Evolutionary conservation across 2,329 filamentous ascomycete genomes (phyloP).

Genomic region (Alternaria hordeiaustralica): DNA sequence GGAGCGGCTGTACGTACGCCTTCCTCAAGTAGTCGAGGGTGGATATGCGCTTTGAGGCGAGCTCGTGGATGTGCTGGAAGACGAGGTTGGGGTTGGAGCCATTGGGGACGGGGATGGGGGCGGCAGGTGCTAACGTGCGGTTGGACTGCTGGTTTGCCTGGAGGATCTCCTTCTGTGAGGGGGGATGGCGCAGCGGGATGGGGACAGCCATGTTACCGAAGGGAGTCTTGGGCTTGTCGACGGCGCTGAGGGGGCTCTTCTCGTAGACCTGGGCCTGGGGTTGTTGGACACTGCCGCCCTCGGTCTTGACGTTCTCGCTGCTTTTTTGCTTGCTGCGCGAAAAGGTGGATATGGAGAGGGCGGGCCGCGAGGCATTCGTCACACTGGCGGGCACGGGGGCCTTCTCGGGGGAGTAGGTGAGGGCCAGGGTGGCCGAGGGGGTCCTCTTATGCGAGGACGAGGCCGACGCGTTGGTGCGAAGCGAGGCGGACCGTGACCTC

Average conservation of each 20-base stretch:
- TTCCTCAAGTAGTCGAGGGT: constrained; percentile 92
- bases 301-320: constrained; percentile 41
- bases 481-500: constrained; percentile 49
- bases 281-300: constrained; percentile 1
- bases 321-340: constrained; percentile 45
- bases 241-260: constrained; percentile 41
- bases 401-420: constrained; percentile 48
- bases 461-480: constrained; percentile 48
- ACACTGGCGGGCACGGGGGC: constrained; percentile 24
- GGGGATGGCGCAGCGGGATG: constrained; percentile 33
- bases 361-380: constrained; percentile 36
- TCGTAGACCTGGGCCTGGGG: constrained; percentile 26
- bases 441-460: constrained; percentile 45
- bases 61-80: constrained; percentile 77
- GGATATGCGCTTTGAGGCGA: constrained; percentile 89
- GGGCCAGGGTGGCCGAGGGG: constrained; percentile 44
- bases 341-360: constrained; percentile 49
- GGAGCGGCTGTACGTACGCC: too few species aligned
- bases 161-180: constrained; percentile 38
- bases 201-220: constrained; percentile 38
- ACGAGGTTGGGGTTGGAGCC: constrained; percentile 60
- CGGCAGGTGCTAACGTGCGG: constrained; percentile 35
- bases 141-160: constrained; percentile 27
- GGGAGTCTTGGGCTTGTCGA: constrained; percentile 45
- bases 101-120: constrained; percentile 41